phyloP scores from a whole-genome alignment of 73 alveolate species.

The Halteria grandinella region DNA sequence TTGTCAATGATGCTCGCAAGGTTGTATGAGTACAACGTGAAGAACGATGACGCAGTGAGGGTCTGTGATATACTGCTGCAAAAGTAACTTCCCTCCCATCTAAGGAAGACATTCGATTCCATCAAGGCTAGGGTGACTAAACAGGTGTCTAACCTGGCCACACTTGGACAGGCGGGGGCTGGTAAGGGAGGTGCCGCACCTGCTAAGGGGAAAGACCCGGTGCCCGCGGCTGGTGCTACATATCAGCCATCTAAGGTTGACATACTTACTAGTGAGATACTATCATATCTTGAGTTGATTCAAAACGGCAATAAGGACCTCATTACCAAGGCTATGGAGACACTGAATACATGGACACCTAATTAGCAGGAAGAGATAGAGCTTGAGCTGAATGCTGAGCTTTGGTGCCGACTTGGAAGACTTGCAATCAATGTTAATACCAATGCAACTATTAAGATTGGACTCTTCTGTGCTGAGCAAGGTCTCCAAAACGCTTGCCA shows the following conservation, averaged over 20 bases:
- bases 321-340: conserved; percentile 90
- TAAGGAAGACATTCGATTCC: conserved; percentile 93
- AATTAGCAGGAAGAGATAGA: conserved; percentile 96
- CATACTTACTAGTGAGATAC: conserved; percentile 63
- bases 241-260: conserved; percentile 71
- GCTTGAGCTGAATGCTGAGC: conserved; percentile 95
- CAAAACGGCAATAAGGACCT: conserved; percentile 80
- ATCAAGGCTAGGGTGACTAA: conserved; percentile 90
- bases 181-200: conserved; percentile 72
- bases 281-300: conserved; percentile 54
- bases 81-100: conserved; percentile 88
- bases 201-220: conserved; percentile 79
- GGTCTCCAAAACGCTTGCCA: conserved; percentile 77
- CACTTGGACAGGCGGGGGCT: conserved; percentile 46
- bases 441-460: conserved; percentile 79
- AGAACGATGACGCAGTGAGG: conserved; percentile 92
- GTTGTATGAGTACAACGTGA: conserved; percentile 81
- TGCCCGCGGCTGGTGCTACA: conserved; percentile 66
- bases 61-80: conserved; percentile 89
- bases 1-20: conserved; percentile 87
- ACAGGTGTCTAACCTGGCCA: conserved; percentile 36
- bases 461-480: conserved; percentile 96
- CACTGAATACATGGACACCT: conserved; percentile 85
- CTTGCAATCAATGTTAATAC: conserved; percentile 84
- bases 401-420: conserved; percentile 98